Evolutionary conservation across 345 rosid genomes (phyloP).

Genomic region (Jatropha curcas): DNA sequence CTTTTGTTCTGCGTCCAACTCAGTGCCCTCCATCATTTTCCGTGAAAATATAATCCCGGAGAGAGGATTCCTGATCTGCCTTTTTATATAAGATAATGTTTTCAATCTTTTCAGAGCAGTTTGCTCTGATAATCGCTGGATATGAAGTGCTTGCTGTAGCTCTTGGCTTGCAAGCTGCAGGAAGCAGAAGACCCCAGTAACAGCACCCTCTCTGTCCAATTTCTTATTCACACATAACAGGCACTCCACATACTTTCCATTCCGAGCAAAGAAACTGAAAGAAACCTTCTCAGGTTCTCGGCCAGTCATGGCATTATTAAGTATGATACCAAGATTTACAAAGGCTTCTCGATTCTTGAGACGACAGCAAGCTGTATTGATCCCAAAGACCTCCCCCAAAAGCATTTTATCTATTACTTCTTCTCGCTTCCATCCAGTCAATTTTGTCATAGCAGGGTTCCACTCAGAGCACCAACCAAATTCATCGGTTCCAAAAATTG

Average conservation of each 20-base stretch:
- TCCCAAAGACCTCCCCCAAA: constrained; percentile 85
- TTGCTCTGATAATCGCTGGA: constrained; percentile 80
- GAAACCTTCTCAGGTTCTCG: constrained; percentile 75
- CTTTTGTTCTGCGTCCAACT: constrained; percentile 70
- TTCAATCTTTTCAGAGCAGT: constrained; percentile 74
- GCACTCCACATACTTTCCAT: constrained; percentile 77
- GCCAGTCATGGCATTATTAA: constrained; percentile 70
- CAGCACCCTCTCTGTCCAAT: constrained; percentile 66
- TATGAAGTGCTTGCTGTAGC: constrained; percentile 86
- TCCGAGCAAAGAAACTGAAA: constrained; percentile 72
- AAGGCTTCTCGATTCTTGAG: constrained; percentile 84
- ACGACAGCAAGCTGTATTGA: constrained; percentile 64
- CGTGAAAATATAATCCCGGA: constrained; percentile 72
- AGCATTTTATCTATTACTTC: constrained; percentile 87
- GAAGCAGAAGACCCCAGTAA: constrained; percentile 89
- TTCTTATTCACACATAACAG: constrained; percentile 81
- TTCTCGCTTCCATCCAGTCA: constrained; percentile 82
- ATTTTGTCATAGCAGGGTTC: constrained; percentile 85
- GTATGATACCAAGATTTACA: constrained; percentile 70
- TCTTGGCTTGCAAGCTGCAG: constrained; percentile 92
- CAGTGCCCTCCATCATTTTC: constrained; percentile 74
- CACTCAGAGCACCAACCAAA: constrained; percentile 99
- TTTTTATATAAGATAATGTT: constrained; percentile 73
- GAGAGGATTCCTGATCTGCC: constrained; percentile 79
- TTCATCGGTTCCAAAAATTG: constrained; percentile 85